Conservation (phyloP, 768 basidiomycete genomes). For the Cyclocybe aegerita region DNA sequence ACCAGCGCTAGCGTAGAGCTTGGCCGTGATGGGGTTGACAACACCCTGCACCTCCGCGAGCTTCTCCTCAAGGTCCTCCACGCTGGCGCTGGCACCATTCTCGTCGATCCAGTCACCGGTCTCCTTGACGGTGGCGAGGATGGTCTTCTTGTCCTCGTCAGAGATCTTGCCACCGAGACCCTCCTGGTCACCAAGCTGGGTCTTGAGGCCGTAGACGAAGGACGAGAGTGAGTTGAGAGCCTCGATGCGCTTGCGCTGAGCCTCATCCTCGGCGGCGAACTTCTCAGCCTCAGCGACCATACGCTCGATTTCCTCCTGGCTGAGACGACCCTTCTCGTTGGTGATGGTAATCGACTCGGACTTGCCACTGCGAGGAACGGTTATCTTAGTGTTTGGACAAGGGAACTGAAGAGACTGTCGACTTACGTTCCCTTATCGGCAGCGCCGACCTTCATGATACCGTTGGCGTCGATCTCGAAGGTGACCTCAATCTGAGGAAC, state of each 20-base stretch:
- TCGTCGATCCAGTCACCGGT: slow-evolving; percentile 91
- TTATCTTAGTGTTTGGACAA: background rate
- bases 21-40: slow-evolving; percentile 84
- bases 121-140: slow-evolving; percentile 82
- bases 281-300: slow-evolving; percentile 96
- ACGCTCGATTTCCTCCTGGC: slow-evolving; percentile 89
- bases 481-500: slow-evolving; percentile 97
- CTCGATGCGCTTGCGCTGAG: slow-evolving; percentile 80
- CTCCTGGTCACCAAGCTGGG: slow-evolving; percentile 81
- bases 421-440: slow-evolving; percentile 92
- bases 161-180: slow-evolving; percentile 88
- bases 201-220: slow-evolving; percentile 85
- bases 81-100: slow-evolving; percentile 69
- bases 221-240: slow-evolving; percentile 80
- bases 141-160: slow-evolving; percentile 81
- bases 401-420: background rate
- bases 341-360: slow-evolving; percentile 90
- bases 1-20: slow-evolving; percentile 59
- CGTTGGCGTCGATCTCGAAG: slow-evolving; percentile 94
- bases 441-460: slow-evolving; percentile 92
- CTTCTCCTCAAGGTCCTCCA: slow-evolving; percentile 93
- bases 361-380: slow-evolving; percentile 58
- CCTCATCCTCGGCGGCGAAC: slow-evolving; percentile 79
- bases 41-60: slow-evolving; percentile 73
- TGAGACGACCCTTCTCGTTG: slow-evolving; percentile 93